A percentile compares a stretch with the other conserved stretches of the same genome.
phyloP scores from a whole-genome alignment of 2,329 filamentous ascomycete genomes.

The Emergomyces africanus region DNA sequence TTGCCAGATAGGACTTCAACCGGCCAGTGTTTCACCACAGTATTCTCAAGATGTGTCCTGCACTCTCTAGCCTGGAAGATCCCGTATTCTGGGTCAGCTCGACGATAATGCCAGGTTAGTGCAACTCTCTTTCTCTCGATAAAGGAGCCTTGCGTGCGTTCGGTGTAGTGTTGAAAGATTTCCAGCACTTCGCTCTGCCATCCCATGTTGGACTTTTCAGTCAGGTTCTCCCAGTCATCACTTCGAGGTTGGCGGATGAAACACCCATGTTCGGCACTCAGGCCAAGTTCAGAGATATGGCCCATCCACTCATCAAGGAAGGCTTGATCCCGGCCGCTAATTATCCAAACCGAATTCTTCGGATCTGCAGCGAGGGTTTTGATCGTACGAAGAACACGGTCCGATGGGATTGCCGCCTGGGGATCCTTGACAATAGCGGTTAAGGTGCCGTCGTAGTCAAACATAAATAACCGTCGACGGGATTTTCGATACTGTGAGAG shows the following conservation, averaged over 20 bases:
- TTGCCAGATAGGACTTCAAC: slow-evolving; percentile 97
- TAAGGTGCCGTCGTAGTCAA: slow-evolving; percentile 95
- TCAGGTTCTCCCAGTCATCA: slow-evolving; percentile 76
- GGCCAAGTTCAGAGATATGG: slow-evolving; percentile 78
- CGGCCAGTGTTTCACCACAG: slow-evolving; percentile 66
- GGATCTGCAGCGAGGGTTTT: slow-evolving; percentile 68
- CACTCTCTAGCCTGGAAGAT: slow-evolving; percentile 68
- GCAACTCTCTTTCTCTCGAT: slow-evolving; percentile 92
- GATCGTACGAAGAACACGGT: slow-evolving; percentile 66
- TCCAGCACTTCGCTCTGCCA: slow-evolving; percentile 82
- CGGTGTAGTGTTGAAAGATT: slow-evolving; percentile 78
- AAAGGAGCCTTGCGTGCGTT: slow-evolving; percentile 76
- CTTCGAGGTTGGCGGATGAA: slow-evolving; percentile 75
- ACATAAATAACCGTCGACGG: slow-evolving; percentile 83
- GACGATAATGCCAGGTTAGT: slow-evolving; percentile 93
- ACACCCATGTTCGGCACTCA: slow-evolving; percentile 93
- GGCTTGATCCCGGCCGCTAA: slow-evolving; percentile 83
- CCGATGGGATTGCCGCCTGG: slow-evolving; percentile 74
- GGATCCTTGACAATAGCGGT: slow-evolving; percentile 93
- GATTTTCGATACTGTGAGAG: slow-evolving; percentile 62
- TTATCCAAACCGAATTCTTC: slow-evolving; percentile 91
- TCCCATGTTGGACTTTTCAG: slow-evolving; percentile 74
- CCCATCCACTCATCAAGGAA: slow-evolving; percentile 87
- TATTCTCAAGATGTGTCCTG: slow-evolving; percentile 65
- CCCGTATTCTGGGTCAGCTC: slow-evolving; percentile 76